phyloP scores from a whole-genome alignment of 257 asterid genomes.

The Linaria vulgaris region DNA sequence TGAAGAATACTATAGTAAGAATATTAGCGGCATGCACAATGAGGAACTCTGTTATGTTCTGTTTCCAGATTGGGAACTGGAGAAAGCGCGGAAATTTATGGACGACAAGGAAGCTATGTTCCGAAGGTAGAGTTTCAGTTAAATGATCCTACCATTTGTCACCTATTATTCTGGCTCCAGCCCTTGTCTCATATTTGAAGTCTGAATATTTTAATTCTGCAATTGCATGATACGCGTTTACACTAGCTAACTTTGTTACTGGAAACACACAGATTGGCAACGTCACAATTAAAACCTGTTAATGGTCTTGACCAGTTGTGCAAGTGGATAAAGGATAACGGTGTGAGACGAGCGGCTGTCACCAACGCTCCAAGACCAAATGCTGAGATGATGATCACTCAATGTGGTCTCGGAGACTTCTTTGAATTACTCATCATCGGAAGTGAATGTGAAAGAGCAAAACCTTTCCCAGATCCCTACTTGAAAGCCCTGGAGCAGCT shows the following conservation, averaged over 20 bases:
- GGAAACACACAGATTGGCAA: conserved; percentile 54
- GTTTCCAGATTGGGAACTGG: conserved; percentile 73
- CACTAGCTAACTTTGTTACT: conserved; percentile 3
- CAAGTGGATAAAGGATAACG: conserved; percentile 64
- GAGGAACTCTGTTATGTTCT: conserved; percentile 62
- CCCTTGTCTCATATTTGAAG: too few species aligned
- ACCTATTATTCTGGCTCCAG: too few species aligned
- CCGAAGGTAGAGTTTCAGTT: conserved; percentile 45
- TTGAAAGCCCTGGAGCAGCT: conserved; percentile 60
- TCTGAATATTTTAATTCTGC: too few species aligned
- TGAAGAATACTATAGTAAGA: conserved; percentile 64
- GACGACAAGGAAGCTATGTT: conserved; percentile 78
- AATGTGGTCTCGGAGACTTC: conserved; percentile 55
- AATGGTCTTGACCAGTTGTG: conserved; percentile 58
- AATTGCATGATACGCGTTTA: too few species aligned
- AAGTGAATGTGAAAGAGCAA: conserved; percentile 66
- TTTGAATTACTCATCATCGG: conserved; percentile 59
- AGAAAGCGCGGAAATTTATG: conserved; percentile 51
- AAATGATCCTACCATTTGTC: not conserved
- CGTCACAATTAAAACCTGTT: conserved; percentile 50
- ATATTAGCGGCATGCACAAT: conserved; percentile 72
- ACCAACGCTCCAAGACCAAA: conserved; percentile 83
- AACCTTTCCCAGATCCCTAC: conserved; percentile 89
- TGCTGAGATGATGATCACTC: conserved; percentile 61
- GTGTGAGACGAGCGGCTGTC: conserved; percentile 82